Percentiles rank a stretch among this genome's conserved stretches.
phyloP scores from a whole-genome alignment of 177 flowering plant species.

The Vitis hybrid region DNA sequence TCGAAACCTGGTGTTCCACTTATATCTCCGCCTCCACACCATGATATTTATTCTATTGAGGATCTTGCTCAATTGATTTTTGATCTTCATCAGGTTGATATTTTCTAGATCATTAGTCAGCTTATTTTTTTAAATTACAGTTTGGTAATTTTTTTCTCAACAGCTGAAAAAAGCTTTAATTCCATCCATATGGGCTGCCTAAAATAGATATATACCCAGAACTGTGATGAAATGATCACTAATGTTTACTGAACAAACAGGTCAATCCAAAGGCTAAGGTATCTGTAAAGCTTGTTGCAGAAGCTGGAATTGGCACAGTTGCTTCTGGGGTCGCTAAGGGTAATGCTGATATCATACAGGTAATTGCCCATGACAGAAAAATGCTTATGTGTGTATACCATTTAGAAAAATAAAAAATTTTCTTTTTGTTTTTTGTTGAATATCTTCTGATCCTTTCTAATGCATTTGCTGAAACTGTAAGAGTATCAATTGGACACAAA shows the following conservation, averaged over 20 bases:
- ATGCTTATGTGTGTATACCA: too few relatives aligned
- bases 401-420: too few relatives aligned
- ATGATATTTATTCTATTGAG: conserved; percentile 98
- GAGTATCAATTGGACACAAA: not conserved
- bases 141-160: too few relatives aligned
- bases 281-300: conserved; percentile 98
- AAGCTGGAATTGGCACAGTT: conserved; percentile 99
- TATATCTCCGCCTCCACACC: conserved; percentile 99
- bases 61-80: conserved; percentile 97
- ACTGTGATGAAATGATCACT: not conserved
- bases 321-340: conserved; percentile 99
- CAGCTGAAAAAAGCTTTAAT: too few relatives aligned
- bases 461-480: too few relatives aligned
- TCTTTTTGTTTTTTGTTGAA: too few relatives aligned
- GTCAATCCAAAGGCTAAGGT: conserved; percentile 98
- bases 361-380: conserved; percentile 16
- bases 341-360: conserved; percentile 98
- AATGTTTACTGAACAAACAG: conserved; percentile 37
- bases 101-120: conserved; percentile 7
- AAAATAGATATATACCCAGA: not conserved
- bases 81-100: conserved; percentile 97
- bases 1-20: conserved; percentile 99
- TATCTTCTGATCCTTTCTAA: too few relatives aligned
- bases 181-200: too few relatives aligned
- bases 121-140: not conserved